A percentile compares a stretch with the other conserved stretches of the same genome.
These are phyloP conservation scores for Fonsecaea monophora DNA, from an alignment of 2,329 filamentous ascomycete genomes.

Conservation along the genomic window DNA sequence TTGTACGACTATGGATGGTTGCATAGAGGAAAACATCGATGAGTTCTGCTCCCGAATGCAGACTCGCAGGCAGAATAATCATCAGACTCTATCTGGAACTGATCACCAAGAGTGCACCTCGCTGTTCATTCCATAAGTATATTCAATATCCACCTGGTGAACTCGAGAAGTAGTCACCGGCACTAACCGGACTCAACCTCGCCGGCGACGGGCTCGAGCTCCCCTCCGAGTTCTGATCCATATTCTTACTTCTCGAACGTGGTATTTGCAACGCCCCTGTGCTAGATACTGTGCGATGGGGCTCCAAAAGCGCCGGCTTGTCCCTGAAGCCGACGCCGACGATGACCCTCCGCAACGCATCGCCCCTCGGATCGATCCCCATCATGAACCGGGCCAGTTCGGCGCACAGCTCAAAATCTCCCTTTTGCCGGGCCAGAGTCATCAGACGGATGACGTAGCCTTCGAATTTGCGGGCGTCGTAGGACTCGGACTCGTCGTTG, in stretches of 20 bases:
- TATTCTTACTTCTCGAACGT: conserved; percentile 9
- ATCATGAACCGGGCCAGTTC: conserved; percentile 94
- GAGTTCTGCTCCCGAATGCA: background rate
- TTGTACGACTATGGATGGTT: conserved; percentile 7
- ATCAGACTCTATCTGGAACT: background rate
- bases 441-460: conserved; percentile 76
- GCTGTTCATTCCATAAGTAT: background rate
- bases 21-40: background rate
- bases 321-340: conserved; percentile 46
- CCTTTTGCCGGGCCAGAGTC: conserved; percentile 77
- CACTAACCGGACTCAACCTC: conserved; percentile 24
- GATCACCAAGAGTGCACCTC: background rate
- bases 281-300: conserved; percentile 8
- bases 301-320: conserved; percentile 24
- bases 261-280: conserved; percentile 18
- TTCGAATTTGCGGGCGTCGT: conserved; percentile 43
- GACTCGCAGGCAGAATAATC: background rate
- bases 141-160: conserved; percentile 32
- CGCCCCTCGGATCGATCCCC: conserved; percentile 85
- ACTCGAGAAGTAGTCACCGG: conserved; percentile 36
- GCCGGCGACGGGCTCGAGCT: conserved; percentile 3
- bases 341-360: conserved; percentile 66
- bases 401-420: conserved; percentile 94
- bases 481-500: conserved; percentile 43
- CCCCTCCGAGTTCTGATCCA: conserved; percentile 11